phyloP scores from a whole-genome alignment of 345 rosid species.

The Cochlearia excelsa region DNA sequence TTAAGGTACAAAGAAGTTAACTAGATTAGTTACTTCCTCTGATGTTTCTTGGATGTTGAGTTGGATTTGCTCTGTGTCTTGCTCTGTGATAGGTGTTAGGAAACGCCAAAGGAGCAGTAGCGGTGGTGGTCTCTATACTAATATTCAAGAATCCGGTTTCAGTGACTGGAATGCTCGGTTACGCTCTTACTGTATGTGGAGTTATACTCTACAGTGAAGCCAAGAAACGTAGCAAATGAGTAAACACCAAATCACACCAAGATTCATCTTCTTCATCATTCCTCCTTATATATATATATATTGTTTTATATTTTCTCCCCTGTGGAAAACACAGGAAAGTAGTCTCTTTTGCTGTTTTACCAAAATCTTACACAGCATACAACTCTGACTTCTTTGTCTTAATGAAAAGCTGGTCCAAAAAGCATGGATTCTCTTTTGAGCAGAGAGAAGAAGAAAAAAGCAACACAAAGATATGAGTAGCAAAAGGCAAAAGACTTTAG shows the following conservation, averaged over 20 bases:
- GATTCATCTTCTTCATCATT: constrained; percentile 23
- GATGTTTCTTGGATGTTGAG: neutral
- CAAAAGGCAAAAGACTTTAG: constrained; percentile 27
- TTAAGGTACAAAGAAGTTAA: too few species aligned
- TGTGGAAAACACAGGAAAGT: constrained; percentile 27
- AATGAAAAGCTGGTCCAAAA: constrained; percentile 16
- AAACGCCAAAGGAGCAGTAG: constrained; percentile 98
- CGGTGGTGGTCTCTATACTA: constrained; percentile 91
- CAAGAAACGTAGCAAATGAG: constrained; percentile 87
- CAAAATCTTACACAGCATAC: constrained; percentile 27
- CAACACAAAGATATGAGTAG: constrained; percentile 27
- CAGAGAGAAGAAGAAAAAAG: constrained; percentile 22
- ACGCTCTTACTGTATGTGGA: constrained; percentile 83
- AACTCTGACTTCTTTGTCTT: constrained; percentile 18
- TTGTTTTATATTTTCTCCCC: constrained; percentile 26
- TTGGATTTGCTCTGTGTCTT: neutral
- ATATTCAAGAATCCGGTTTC: constrained; percentile 96
- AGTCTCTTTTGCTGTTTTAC: constrained; percentile 30
- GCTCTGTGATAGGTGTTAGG: constrained; percentile 74
- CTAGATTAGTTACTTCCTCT: neutral
- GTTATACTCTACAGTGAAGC: constrained; percentile 96
- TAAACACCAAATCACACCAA: constrained; percentile 6
- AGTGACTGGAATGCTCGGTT: constrained; percentile 98
- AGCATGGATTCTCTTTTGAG: constrained; percentile 3
- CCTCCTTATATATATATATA: constrained; percentile 31